Conservation (phyloP, 345 rosid species). For the Litchi chinensis region DNA sequence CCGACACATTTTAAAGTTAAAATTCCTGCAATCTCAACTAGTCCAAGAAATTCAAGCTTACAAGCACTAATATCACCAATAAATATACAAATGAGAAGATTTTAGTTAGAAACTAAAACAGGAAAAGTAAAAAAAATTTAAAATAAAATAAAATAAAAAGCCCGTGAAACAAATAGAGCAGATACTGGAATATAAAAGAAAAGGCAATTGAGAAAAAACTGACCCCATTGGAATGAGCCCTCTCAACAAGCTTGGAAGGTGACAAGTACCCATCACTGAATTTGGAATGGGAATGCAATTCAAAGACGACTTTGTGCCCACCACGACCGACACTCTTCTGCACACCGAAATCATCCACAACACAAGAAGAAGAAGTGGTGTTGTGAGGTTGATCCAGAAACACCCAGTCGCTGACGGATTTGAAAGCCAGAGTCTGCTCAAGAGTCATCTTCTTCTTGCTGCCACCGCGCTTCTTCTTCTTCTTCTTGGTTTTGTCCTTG, state of each 20-base stretch:
- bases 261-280: conserved; percentile 91
- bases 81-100: no score
- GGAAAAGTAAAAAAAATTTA: no score
- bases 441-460: conserved; percentile 67
- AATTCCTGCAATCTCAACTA: background rate
- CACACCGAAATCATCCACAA: conserved; percentile 63
- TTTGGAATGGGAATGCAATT: conserved; percentile 90
- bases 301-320: conserved; percentile 61
- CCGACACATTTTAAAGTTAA: background rate
- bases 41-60: background rate
- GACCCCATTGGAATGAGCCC: conserved; percentile 88
- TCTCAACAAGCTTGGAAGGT: conserved; percentile 88
- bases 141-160: no score
- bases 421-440: conserved; percentile 70
- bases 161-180: no score
- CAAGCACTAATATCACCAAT: background rate
- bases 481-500: conserved; percentile 50
- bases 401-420: conserved; percentile 75
- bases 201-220: conserved; percentile 18
- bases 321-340: conserved; percentile 39
- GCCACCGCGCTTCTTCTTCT: conserved; percentile 83
- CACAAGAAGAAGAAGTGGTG: conserved; percentile 25
- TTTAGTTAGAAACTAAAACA: no score
- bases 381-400: conserved; percentile 39
- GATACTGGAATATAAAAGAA: no score